These are phyloP conservation scores for Pleurostoma richardsiae DNA, from an alignment of 2,329 filamentous ascomycete genomes.

Conservation along the genomic window DNA sequence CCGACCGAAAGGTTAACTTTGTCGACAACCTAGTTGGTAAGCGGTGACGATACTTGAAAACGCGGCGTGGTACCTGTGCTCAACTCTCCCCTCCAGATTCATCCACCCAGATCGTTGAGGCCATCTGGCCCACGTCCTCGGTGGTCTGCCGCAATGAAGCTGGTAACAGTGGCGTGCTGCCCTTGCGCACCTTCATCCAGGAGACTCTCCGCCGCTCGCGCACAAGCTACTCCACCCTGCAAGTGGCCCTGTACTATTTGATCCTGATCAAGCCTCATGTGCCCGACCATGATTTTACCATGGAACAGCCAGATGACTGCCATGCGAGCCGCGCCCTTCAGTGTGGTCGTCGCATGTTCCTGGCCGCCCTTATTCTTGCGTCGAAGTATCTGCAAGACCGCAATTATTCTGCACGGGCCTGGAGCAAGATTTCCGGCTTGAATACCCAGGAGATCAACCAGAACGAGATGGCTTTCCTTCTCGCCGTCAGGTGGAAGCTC, in stretches of 20 bases:
- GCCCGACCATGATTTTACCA: slow-evolving; percentile 76
- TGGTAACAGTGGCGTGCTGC: slow-evolving; percentile 72
- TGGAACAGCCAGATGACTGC: slow-evolving; percentile 73
- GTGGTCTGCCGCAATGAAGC: slow-evolving; percentile 69
- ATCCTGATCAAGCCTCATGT: slow-evolving; percentile 90
- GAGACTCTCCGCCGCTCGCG: slow-evolving; percentile 92
- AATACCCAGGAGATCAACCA: slow-evolving; percentile 92
- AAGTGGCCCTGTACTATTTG: slow-evolving; percentile 94
- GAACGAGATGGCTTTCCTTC: slow-evolving; percentile 89
- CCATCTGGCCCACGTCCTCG: slow-evolving; percentile 91
- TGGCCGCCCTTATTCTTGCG: slow-evolving; percentile 88
- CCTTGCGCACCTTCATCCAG: slow-evolving; percentile 92
- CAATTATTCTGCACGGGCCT: slow-evolving; percentile 94
- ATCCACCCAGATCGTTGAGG: slow-evolving; percentile 93
- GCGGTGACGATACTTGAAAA: slow-evolving; percentile 30
- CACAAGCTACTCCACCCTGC: slow-evolving; percentile 94
- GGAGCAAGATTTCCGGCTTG: slow-evolving; percentile 99
- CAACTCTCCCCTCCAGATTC: slow-evolving; percentile 63
- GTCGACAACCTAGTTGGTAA: slow-evolving; percentile 98
- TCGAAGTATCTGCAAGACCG: slow-evolving; percentile 98
- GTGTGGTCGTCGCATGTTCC: slow-evolving; percentile 95
- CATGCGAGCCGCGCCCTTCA: slow-evolving; percentile 76
- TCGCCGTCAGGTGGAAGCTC: slow-evolving; percentile 88
- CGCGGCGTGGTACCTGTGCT: slow-evolving; percentile 16
- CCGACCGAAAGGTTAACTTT: slow-evolving; percentile 89